phyloP scores from a whole-genome alignment of 768 basidiomycete species.

The Paxillus involutus region DNA sequence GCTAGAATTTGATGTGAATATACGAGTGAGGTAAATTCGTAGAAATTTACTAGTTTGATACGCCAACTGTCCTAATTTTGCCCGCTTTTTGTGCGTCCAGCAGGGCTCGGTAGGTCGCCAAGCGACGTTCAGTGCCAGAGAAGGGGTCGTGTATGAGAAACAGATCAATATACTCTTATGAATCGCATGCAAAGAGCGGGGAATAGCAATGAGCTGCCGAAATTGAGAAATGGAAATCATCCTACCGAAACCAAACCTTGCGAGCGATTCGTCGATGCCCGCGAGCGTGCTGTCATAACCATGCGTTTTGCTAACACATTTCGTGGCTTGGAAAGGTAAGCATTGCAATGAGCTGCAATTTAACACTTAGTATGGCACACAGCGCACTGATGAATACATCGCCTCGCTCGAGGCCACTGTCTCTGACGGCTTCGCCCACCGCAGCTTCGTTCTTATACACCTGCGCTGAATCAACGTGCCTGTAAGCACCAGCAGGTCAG shows the following conservation, averaged over 20 bases:
- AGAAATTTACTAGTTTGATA: conserved; percentile 74
- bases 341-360: neutral
- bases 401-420: conserved; percentile 53
- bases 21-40: neutral
- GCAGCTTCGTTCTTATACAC: conserved; percentile 63
- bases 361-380: neutral
- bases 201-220: conserved; percentile 6
- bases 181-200: neutral
- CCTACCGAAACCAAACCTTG: conserved; percentile 59
- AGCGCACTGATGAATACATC: conserved; percentile 70
- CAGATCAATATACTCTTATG: conserved; percentile 63
- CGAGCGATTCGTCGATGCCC: conserved; percentile 61
- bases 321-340: conserved; percentile 52
- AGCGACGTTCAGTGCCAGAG: conserved; percentile 59
- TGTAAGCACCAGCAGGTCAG: conserved; percentile 22
- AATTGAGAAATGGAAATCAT: conserved; percentile 1
- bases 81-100: conserved; percentile 60
- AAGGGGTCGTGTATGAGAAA: conserved; percentile 78
- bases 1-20: conserved; percentile 37
- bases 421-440: conserved; percentile 59
- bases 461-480: conserved; percentile 76
- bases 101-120: conserved; percentile 73
- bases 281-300: conserved; percentile 61
- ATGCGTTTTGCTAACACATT: conserved; percentile 55
- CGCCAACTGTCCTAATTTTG: conserved; percentile 72